Evolutionary conservation across 768 basidiomycete species (phyloP), one percentile per base, ranked within the genome.

Genomic region (Tulasnella sp.): DNA sequence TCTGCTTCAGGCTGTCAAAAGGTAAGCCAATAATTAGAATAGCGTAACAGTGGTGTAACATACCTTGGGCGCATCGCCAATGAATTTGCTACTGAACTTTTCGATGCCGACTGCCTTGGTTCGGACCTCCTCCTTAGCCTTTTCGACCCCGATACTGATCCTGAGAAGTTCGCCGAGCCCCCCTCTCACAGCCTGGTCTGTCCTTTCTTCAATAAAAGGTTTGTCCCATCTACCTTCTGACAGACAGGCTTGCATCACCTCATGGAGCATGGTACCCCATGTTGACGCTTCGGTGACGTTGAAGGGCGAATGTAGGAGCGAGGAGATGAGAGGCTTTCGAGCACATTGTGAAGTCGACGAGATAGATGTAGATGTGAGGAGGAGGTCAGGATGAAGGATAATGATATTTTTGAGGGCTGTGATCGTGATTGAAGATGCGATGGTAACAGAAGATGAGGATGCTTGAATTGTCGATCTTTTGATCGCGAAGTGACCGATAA

Each of bases 221-320:
- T 80, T 74, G 42, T 83, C 82, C 87, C 87, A 91, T 19, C 71
- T 71, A 4, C 75, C 73, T 47, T 78, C 76, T 23, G 68, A 70
- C 53, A 98, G 73, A 65, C 89, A 92, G 0, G 77, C 73, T 68
- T 98, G 93, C 74, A 96, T 81, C 32, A 97, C 84, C 64, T 91
- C 85, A 66, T 99, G 96, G 4, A 96, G 78, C 71, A 98, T 83
- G 65, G 86, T 96, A 38, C 96, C 96, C 83, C 92, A 97, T 0
- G 95, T 76, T 1, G 74, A 56, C 17, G 66, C 63, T 2, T 69
- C 19, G 64, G 68, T 65, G 68, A 70, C 26, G 61, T 70, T 50
- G 67, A 67, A 60, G 0, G 77, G 73, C 0, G 82, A 78, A 41
- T 79, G 81, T 44, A 85, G 71, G 53, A 85, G 74, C 44, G 75